Base-by-base conservation (phyloP, 1,139 yeast genomes). In the Pichia sp. region DNA sequence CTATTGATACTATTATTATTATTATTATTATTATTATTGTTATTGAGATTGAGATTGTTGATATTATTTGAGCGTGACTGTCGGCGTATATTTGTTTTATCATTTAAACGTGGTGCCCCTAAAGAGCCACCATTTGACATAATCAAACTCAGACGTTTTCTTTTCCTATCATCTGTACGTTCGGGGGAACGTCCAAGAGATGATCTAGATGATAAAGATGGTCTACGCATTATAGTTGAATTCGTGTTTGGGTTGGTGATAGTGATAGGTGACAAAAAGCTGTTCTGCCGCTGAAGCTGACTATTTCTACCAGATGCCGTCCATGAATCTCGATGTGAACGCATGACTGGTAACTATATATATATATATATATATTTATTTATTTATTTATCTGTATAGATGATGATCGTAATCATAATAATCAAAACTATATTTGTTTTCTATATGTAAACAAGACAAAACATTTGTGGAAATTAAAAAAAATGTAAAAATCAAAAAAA, bases 101-200 rank as follows among this genome's bases (percentile, higher is more conserved):
- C 25, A 3, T 22, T 24, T 22, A 5, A 8, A 22, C 16, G n/a
- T 10, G n/a, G 23, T 9, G 62, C 61, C 4, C 63, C 63, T 23
- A 60, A 50, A 27, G n/a, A n/a, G n/a, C n/a, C n/a, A n/a, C n/a
- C n/a, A n/a, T n/a, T n/a, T n/a, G n/a, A n/a, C n/a, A n/a, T n/a
- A n/a, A 60, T 40, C 9, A 60, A 41, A 43, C 61, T 57, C 30
- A 60, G 45, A 36, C 64, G 50, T 36, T 56, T 54, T 29, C 59
- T 51, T 39, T 56, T 59, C 24, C 33, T 42, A 27, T 42, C 46
- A 12, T 40, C 41, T 3, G 32, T 11, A 2, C 44, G 23, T 12
- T 47, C 50, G 2, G 50, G 50, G 9, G 50, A 47, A 25, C 45
- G 41, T 12, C 40, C 46, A 12, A 47, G 20, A 4, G 43, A 39